Base-by-base conservation (phyloP, 169 alveolate genomes). In the Babesia caballi region DNA sequence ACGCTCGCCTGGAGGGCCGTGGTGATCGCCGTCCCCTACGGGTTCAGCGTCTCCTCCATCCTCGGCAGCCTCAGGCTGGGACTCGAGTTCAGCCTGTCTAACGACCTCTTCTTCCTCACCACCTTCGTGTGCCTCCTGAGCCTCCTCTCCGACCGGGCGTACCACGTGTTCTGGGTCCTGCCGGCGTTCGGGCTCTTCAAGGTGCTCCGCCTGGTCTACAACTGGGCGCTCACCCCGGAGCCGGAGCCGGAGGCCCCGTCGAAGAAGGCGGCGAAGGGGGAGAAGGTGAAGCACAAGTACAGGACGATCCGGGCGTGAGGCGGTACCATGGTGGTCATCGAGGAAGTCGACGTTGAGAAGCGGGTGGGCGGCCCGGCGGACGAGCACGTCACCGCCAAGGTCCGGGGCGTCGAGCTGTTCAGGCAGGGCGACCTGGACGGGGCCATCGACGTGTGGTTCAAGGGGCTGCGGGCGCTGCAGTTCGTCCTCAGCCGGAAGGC, bases 191-290 rank as follows among this genome's bases (percentile, higher is more conserved):
- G 42, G 9, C 15, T 57, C 4, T 80, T 44, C 83, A 80, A 80
- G 32, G 46, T 41, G 11, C 54, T 50, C 6, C 30, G 12, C 4
- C 30, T 51, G 8, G 40, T 80, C 23, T 70, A 70, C 57, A 27
- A 33, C 35, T 80, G 88, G 88, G 82, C 83, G 4, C 67, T 70
- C 21, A 80, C 83, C 27, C 83, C 82, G 7, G 66, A 32, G n/a
- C 84, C 71, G 11, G 81, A 76, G 41, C 41, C 46, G 7, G 77
- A 60, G 12, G n/a, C 17, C 3, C 47, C 28, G 25, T 40, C 74
- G 3, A 60, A 68, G 65, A 23, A 46, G 19, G 73, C 63, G 15
- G 65, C 52, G 23, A 76, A 76, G 56, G 33, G 23, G 28, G 44
- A 38, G 7, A 41, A 52, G 58, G 41, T 65, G 21, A 80, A 69